A percentile compares a stretch with the other conserved stretches of the same genome.
Evolutionary conservation across 768 basidiomycete genomes (phyloP).

Genomic region (Termitomyces sp.): DNA sequence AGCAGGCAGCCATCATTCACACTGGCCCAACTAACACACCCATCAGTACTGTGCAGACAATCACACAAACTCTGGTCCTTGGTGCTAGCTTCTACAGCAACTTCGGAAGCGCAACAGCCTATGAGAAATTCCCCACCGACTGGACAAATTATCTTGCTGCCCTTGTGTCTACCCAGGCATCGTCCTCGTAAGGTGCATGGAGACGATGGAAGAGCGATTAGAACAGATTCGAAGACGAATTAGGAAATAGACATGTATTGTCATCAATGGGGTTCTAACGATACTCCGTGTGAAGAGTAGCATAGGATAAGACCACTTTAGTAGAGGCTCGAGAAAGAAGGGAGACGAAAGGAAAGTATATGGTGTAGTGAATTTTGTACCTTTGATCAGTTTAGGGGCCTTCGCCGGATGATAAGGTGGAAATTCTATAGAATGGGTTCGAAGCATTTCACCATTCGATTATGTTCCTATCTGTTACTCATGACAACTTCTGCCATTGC

Average conservation of each 20-base stretch:
- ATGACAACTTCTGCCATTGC: too few relatives aligned
- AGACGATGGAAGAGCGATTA: background rate
- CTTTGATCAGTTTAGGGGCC: too few relatives aligned
- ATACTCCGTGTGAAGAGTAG: background rate
- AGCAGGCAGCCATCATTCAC: slow-evolving; percentile 31
- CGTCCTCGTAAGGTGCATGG: background rate
- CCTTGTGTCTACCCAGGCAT: slow-evolving; percentile 6
- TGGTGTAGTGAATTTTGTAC: too few relatives aligned
- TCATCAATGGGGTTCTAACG: background rate
- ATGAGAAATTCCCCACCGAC: slow-evolving; percentile 10
- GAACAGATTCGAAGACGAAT: background rate
- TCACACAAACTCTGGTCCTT: slow-evolving; percentile 20
- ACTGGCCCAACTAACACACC: slow-evolving; percentile 24
- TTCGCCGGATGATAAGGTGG: too few relatives aligned
- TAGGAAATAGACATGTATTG: too few relatives aligned
- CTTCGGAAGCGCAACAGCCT: slow-evolving; percentile 11
- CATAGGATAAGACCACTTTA: too few relatives aligned
- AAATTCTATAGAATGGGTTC: too few relatives aligned
- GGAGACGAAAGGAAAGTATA: too few relatives aligned
- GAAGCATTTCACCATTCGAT: too few relatives aligned
- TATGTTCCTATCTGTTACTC: too few relatives aligned
- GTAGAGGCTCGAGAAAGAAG: background rate
- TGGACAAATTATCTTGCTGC: slow-evolving; percentile 4
- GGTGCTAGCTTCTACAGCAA: slow-evolving; percentile 29
- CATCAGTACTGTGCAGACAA: slow-evolving; percentile 17